Base-by-base conservation (phyloP, 495 filamentous ascomycete species). In the Cairneyella variabilis region DNA sequence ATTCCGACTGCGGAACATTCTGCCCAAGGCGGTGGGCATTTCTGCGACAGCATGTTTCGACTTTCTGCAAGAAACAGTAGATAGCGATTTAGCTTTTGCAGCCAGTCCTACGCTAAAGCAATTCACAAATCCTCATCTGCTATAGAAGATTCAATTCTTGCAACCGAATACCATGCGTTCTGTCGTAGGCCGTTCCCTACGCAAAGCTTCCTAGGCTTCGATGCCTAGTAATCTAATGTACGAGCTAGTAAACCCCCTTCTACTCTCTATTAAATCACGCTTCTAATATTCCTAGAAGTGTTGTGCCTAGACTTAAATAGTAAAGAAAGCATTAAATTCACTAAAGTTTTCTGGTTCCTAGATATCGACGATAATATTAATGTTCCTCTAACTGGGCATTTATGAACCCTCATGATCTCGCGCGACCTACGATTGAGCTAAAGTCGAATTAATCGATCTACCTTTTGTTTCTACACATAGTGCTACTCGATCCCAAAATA, bases 381-480 rank as follows among this genome's bases (percentile, higher is more conserved):
- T 27, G 45, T 48, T 44, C 6, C 20, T 50, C 18, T 56, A 21
- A 36, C 18, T 32, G 46, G 53, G 10, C 25, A 34, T 22, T 20
- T 11, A 21, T 45, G 21, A 49, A 39, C 22, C 1, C 32, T 50
- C 18, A 45, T 36, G 3, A 56, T 56, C 12, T 43, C 11, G 1
- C 38, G 23, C 37, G 17, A 50, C 23, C 36, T 16, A 36, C 39
- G 7, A 41, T 16, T 4, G 10, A 49, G 21, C 25, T 25, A 36
- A 42, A 14, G 10, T 1, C 38, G 27, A 30, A 4, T 12, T 36
- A 14, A 48, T 3, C 44, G 34, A 20, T 21, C 23, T n/a, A 48
- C 48, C 22, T 52, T 46, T 26, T 51, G 30, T 28, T 51, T 57
- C 39, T 46, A 57, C 25, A 21, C 18, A 18, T 57, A 46, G 54